These are phyloP conservation scores for Cladorrhinum sp. DNA, from an alignment of 2,329 filamentous ascomycete species.

Conservation along the genomic window DNA sequence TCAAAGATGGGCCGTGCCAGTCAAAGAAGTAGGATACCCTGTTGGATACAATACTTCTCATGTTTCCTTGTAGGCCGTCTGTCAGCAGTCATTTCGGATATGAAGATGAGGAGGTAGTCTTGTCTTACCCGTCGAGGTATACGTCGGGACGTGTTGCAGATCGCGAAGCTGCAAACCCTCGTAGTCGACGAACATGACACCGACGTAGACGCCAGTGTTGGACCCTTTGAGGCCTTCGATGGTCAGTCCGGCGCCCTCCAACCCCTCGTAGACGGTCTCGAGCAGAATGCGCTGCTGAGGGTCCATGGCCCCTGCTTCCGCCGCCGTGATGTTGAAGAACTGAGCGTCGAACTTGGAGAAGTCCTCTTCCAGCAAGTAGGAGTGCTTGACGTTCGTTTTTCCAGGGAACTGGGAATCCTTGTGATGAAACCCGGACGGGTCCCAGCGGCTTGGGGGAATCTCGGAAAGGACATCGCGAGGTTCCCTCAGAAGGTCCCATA, in stretches of 20 bases:
- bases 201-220: conserved; percentile 34
- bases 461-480: neutral
- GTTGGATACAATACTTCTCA: too few species aligned
- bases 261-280: conserved; percentile 20
- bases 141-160: too few species aligned
- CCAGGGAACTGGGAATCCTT: too few species aligned
- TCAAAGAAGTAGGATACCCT: too few species aligned
- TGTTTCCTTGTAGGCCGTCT: too few species aligned
- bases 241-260: conserved; percentile 29
- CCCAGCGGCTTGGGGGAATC: conserved; percentile 18
- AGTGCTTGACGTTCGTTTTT: conserved; percentile 14
- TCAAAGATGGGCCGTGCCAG: too few species aligned
- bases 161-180: too few species aligned
- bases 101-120: too few species aligned
- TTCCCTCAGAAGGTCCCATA: conserved; percentile 30
- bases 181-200: too few species aligned
- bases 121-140: too few species aligned
- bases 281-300: conserved; percentile 22
- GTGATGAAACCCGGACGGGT: too few species aligned
- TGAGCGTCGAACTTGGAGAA: conserved; percentile 13
- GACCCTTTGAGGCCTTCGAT: conserved; percentile 29
- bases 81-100: too few species aligned
- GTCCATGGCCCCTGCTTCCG: conserved; percentile 21
- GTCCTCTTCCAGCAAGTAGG: conserved; percentile 17
- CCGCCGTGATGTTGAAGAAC: conserved; percentile 20